These are phyloP conservation scores for Gryganskiella cystojenkinii DNA, from an alignment of 192 early-diverging fungal species.

Conservation along the genomic window DNA sequence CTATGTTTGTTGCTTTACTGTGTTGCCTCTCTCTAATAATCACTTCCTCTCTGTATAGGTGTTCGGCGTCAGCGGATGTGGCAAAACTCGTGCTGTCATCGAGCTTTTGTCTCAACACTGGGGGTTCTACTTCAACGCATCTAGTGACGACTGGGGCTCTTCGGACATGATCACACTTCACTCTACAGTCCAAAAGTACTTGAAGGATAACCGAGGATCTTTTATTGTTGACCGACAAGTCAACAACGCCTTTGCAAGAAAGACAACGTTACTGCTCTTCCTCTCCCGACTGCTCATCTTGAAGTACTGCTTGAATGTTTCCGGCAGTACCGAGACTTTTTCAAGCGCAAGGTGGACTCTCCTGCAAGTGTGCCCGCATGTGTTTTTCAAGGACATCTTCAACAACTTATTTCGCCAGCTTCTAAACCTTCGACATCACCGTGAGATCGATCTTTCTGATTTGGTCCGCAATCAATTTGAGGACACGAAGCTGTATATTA, in stretches of 20 bases:
- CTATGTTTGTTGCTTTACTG: too few species aligned
- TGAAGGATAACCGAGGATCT: conserved; percentile 15
- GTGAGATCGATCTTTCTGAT: background rate
- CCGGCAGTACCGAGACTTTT: background rate
- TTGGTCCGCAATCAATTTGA: background rate
- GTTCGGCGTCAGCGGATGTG: background rate
- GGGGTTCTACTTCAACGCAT: conserved; percentile 34
- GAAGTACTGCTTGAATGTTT: conserved; percentile 5
- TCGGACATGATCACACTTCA: conserved; percentile 1
- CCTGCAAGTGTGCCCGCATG: conserved; percentile 8
- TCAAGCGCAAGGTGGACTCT: conserved; percentile 6
- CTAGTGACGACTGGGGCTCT: conserved; percentile 16
- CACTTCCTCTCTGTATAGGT: too few species aligned
- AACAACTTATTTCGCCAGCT: background rate
- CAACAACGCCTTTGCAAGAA: background rate
- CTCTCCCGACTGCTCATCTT: conserved; percentile 12
- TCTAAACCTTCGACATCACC: background rate
- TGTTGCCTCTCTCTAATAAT: too few species aligned
- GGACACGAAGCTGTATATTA: background rate
- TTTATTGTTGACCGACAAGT: conserved; percentile 11
- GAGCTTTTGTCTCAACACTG: conserved; percentile 23
- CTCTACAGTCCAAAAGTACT: conserved; percentile 14
- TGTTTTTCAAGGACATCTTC: conserved; percentile 6
- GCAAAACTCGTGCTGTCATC: conserved; percentile 23
- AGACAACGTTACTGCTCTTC: conserved; percentile 6